phyloP scores from a whole-genome alignment of 805 yeast species.

The Wickerhamiella nectarea region DNA sequence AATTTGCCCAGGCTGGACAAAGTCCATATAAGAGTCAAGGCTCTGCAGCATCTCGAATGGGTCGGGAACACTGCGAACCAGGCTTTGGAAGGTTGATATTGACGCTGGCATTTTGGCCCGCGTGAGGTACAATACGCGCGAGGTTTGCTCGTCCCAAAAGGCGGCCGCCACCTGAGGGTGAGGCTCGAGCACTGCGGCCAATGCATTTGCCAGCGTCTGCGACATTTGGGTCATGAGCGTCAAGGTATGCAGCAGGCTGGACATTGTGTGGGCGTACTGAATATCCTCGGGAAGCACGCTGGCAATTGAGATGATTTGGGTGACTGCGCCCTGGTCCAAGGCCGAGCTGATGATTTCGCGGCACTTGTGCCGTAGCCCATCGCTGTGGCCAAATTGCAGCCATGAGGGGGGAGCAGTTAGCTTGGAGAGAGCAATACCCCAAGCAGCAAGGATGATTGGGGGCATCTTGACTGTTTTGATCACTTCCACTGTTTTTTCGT shows the following conservation, averaged over 20 bases:
- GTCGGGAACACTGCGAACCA: conserved; percentile 38
- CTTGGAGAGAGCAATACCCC: conserved; percentile 21
- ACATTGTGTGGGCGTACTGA: conserved; percentile 17
- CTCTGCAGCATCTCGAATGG: conserved; percentile 50
- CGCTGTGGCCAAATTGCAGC: background rate
- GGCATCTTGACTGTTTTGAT: background rate
- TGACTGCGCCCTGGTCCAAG: conserved; percentile 9
- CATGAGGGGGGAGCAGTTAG: conserved; percentile 6
- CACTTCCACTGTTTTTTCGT: background rate
- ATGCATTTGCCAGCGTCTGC: conserved; percentile 32
- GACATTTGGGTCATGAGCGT: conserved; percentile 38
- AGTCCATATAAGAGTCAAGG: conserved; percentile 44
- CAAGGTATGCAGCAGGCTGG: conserved; percentile 25
- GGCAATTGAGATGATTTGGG: conserved; percentile 11
- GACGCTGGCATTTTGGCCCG: conserved; percentile 63
- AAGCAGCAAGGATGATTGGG: conserved; percentile 6
- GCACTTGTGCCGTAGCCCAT: conserved; percentile 3
- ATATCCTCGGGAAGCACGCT: conserved; percentile 6
- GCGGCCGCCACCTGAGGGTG: conserved; percentile 35
- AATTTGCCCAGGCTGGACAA: conserved; percentile 9
- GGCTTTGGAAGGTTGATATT: conserved; percentile 44
- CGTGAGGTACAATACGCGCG: conserved; percentile 27
- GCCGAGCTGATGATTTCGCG: conserved; percentile 9
- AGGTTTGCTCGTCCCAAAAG: conserved; percentile 31
- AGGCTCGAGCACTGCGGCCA: conserved; percentile 31